Conservation (phyloP, 768 basidiomycete species). For the Calocera viscosa region DNA sequence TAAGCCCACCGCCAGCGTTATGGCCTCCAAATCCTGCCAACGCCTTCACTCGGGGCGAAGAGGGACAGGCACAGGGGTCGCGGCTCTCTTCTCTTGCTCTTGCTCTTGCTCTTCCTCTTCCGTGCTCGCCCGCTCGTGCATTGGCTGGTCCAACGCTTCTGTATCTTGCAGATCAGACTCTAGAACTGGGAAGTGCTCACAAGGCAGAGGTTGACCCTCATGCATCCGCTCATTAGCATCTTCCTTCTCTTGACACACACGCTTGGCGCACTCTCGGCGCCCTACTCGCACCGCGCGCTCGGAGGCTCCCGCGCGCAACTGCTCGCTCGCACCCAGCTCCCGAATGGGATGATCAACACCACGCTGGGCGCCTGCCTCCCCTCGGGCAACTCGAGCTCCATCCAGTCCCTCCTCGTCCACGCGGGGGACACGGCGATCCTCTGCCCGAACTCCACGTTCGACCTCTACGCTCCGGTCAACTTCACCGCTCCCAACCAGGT, state of each 20-base stretch:
- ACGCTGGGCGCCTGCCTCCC: neutral
- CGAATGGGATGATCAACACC: neutral
- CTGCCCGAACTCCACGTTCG: slow-evolving; percentile 11
- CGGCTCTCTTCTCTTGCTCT: neutral
- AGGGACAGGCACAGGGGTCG: neutral
- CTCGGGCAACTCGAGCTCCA: slow-evolving; percentile 2
- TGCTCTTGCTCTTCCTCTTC: neutral
- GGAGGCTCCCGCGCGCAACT: neutral
- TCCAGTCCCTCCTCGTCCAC: neutral
- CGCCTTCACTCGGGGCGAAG: no score
- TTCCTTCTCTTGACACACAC: neutral
- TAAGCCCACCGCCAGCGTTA: no score
- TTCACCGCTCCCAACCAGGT: slow-evolving; percentile 9
- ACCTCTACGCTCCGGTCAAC: slow-evolving; percentile 11
- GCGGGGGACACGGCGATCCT: neutral
- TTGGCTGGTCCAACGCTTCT: neutral
- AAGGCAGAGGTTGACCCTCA: neutral
- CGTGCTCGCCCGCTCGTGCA: neutral
- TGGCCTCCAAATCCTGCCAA: no score
- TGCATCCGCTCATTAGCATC: neutral
- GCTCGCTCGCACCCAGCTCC: neutral
- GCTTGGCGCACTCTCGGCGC: neutral
- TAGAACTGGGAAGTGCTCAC: neutral
- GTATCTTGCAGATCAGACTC: neutral
- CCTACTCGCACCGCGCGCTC: neutral